These are phyloP conservation scores for Gossypium turneri DNA, from an alignment of 345 rosid species.

Conservation along the genomic window DNA sequence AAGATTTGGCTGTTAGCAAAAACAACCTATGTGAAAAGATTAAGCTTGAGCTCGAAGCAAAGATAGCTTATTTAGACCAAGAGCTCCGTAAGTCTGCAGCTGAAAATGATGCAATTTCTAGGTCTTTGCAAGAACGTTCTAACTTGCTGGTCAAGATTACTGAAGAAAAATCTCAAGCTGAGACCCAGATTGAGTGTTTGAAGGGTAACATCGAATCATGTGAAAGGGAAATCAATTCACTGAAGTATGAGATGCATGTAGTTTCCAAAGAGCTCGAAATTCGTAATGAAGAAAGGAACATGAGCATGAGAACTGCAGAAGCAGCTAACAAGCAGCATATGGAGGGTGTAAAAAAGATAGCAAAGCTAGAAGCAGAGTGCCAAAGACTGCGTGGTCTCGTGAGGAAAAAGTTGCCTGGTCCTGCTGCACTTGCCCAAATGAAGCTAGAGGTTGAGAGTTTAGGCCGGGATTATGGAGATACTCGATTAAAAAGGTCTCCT, in stretches of 20 bases:
- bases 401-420: constrained; percentile 96
- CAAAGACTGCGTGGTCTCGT: constrained; percentile 89
- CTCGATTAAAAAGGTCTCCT: constrained; percentile 68
- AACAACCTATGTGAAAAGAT: constrained; percentile 72
- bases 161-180: constrained; percentile 80
- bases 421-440: constrained; percentile 99
- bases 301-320: constrained; percentile 93
- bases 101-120: constrained; percentile 69
- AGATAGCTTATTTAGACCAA: constrained; percentile 60
- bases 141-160: constrained; percentile 68
- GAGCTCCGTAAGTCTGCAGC: constrained; percentile 73
- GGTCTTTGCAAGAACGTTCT: constrained; percentile 86
- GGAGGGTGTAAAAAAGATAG: constrained; percentile 89
- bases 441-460: constrained; percentile 93
- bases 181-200: constrained; percentile 83
- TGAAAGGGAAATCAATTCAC: constrained; percentile 80
- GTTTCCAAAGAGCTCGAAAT: constrained; percentile 83
- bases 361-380: constrained; percentile 90
- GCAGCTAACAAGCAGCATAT: constrained; percentile 83
- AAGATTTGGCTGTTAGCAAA: constrained; percentile 54
- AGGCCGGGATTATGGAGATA: constrained; percentile 76
- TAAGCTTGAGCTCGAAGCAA: constrained; percentile 68
- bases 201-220: constrained; percentile 79
- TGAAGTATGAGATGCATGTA: constrained; percentile 79
- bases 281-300: constrained; percentile 93